Evolutionary conservation across 2,329 filamentous ascomycete genomes (phyloP), one percentile per base, ranked within the genome.

Genomic region (Fusarium coicis): DNA sequence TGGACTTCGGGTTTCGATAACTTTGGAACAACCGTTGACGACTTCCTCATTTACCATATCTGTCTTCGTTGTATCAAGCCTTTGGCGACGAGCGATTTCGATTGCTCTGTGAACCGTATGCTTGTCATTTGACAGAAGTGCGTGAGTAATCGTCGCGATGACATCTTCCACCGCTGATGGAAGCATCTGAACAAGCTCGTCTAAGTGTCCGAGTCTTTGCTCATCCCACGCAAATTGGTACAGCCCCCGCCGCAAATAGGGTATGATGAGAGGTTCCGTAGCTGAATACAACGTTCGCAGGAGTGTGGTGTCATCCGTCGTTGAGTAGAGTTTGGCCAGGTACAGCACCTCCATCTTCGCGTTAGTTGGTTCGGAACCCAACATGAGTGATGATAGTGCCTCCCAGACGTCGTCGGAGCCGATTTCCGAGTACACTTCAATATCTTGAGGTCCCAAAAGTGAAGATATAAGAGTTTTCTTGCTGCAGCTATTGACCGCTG

Each of bases 211-310:
- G 37, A 40, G 21, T 4, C 5, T 21, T 9, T 21, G 4, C 37
- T 40, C 19, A 14, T 40, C 37, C 37, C 37, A 40, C 14, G 37
- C 37, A 40, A 40, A 21, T 7, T 6, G 11, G 37, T 40, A 40
- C 37, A 39, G 37, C 7, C 6, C 19, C 37, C 19, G 37, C 7
- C 37, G 37, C 12, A 39, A 39, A 39, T 12, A 8, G 11, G 37
- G 37, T 7, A 39, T 5, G 7, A 1, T 2, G 10, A 40, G 11
- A 40, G 37, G 37, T 0, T 9, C 11, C 2, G 37, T 40, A 9
- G 7, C 19, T 21, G 37, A 40, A 40, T 9, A 9, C 37, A 40
- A 21, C 19, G 8, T 14, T 14, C 19, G 19, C 7, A 40, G 37
- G 19, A 40, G 37, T 1, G 37, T 14, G 37, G 37, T 21, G 11